Evolutionary conservation across 2,329 filamentous ascomycete species (phyloP).

Genomic region (Colletotrichum orbiculare): DNA sequence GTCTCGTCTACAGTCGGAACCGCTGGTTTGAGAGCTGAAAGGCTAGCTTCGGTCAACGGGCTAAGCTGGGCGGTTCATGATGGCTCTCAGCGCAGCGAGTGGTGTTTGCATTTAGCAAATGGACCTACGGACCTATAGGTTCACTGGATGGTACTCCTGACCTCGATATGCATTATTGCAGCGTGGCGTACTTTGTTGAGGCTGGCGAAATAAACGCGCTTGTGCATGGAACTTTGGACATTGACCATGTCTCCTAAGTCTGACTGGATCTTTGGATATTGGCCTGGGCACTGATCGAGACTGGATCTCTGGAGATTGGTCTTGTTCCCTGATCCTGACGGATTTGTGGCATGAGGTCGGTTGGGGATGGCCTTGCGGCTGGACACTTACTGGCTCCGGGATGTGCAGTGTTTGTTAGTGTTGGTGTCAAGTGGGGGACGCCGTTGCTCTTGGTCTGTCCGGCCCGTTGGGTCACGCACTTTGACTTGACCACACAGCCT

Average conservation of each 20-base stretch:
- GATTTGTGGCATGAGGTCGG: neutral
- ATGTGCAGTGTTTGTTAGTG: neutral
- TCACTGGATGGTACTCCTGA: neutral
- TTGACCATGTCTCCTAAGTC: neutral
- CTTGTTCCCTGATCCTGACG: neutral
- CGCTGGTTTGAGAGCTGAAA: neutral
- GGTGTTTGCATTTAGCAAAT: neutral
- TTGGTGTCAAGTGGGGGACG: conserved; percentile 1
- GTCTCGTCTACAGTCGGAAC: neutral
- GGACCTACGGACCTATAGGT: neutral
- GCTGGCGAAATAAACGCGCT: neutral
- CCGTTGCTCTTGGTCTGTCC: conserved; percentile 16
- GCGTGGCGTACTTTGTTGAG: conserved; percentile 21
- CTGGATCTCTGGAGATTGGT: neutral
- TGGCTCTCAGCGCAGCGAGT: conserved; percentile 6
- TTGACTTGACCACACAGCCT: neutral
- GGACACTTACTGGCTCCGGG: too few species aligned
- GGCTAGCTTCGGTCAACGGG: neutral
- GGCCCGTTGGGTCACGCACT: conserved; percentile 2
- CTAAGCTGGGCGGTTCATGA: conserved; percentile 1
- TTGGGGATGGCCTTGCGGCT: neutral
- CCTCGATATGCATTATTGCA: conserved; percentile 6
- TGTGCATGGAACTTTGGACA: conserved; percentile 6
- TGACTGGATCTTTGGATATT: neutral
- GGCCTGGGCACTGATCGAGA: neutral